These are phyloP conservation scores for Zasmidium angulare DNA, from an alignment of 2,329 filamentous ascomycete species.

Conservation along the genomic window DNA sequence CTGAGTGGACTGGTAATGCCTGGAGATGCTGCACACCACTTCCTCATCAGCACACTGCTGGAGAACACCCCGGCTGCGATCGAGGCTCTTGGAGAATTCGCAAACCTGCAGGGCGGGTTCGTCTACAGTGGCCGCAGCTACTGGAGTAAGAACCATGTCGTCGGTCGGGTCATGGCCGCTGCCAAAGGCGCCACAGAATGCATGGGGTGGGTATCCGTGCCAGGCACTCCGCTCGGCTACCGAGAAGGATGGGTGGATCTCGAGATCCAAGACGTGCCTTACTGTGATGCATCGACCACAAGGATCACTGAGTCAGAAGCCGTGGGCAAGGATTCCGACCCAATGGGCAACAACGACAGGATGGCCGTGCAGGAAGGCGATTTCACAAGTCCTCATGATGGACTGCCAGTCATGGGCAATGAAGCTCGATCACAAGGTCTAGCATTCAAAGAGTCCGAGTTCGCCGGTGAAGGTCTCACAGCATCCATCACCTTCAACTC, in stretches of 20 bases:
- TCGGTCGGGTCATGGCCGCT: slow-evolving; percentile 54
- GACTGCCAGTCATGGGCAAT: slow-evolving; percentile 28
- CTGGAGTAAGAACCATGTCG: slow-evolving; percentile 58
- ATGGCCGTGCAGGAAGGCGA: slow-evolving; percentile 30
- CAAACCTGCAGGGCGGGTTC: slow-evolving; percentile 57
- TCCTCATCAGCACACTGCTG: slow-evolving; percentile 56
- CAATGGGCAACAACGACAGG: slow-evolving; percentile 27
- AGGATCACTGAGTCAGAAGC: slow-evolving; percentile 36
- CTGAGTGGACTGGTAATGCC: slow-evolving; percentile 56
- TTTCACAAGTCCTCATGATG: slow-evolving; percentile 40
- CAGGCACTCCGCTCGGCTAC: slow-evolving; percentile 28
- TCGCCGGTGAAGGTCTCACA: background rate
- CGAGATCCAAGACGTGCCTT: slow-evolving; percentile 28
- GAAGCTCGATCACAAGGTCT: slow-evolving; percentile 28
- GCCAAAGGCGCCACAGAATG: slow-evolving; percentile 38
- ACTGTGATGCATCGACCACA: background rate
- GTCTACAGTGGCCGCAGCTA: slow-evolving; percentile 51
- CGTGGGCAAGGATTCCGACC: slow-evolving; percentile 37
- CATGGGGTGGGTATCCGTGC: slow-evolving; percentile 56
- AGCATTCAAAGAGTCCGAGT: slow-evolving; percentile 10
- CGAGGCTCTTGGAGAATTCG: slow-evolving; percentile 48
- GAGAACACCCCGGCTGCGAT: slow-evolving; percentile 56
- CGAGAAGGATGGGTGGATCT: slow-evolving; percentile 54
- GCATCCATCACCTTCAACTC: slow-evolving; percentile 1
- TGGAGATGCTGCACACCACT: slow-evolving; percentile 53